phyloP scores from a whole-genome alignment of 2,329 filamentous ascomycete species.

The Colletotrichum sp. region DNA sequence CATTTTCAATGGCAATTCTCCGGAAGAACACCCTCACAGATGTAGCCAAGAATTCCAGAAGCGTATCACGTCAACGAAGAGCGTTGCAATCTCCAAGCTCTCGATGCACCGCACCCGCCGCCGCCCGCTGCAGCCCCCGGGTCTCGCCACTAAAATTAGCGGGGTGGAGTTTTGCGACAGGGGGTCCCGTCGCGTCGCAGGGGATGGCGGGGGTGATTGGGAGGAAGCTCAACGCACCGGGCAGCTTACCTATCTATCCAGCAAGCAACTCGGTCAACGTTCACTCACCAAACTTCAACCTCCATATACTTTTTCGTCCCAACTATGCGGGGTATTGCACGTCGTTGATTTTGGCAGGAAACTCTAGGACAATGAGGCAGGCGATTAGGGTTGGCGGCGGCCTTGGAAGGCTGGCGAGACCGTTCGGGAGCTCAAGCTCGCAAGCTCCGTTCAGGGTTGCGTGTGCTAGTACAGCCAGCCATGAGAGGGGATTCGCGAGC shows the following conservation, averaged over 20 bases:
- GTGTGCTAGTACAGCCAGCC: neutral
- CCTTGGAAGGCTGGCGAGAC: constrained; percentile 6
- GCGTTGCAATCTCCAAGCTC: neutral
- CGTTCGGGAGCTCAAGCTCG: neutral
- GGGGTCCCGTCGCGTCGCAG: neutral
- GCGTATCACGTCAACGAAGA: neutral
- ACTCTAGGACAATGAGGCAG: constrained; percentile 1
- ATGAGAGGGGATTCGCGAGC: neutral
- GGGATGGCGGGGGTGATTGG: neutral
- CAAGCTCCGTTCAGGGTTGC: neutral
- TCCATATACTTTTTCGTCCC: neutral
- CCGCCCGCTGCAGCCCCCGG: neutral
- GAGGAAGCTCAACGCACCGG: neutral
- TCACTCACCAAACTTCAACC: neutral
- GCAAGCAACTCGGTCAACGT: neutral
- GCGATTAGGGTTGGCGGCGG: neutral
- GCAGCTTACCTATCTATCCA: neutral
- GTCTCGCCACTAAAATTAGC: neutral
- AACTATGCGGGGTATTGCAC: neutral
- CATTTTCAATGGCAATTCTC: neutral
- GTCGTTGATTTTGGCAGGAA: neutral
- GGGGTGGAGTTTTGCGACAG: neutral
- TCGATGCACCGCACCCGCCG: neutral
- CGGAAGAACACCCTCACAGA: neutral
- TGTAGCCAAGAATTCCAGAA: neutral